Base-by-base conservation (phyloP, 768 basidiomycete genomes). In the Suillus clintonianus region DNA sequence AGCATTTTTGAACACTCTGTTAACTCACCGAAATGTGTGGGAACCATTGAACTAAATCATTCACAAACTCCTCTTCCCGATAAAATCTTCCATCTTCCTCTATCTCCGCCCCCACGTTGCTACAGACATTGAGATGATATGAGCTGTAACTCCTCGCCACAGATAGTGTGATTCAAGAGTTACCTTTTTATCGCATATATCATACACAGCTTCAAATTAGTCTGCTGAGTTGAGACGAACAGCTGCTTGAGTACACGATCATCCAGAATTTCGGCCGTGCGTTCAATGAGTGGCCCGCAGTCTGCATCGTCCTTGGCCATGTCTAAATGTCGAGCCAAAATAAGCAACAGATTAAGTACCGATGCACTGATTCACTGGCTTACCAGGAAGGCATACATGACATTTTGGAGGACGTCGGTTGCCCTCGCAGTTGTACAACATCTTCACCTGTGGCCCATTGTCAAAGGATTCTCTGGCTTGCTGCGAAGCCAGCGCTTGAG, bases 181-280 rank as follows among this genome's bases (percentile, higher is more conserved):
- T 58, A 24, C 56, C 19, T 37, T 41, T 58, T 64, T 1, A 58
- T 7, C 13, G 42, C 59, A 60, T 47, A 32, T 30, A n/a, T 45
- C 32, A 61, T 61, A 15, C 34, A 48, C 17, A 61, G 45, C 51
- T 69, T 53, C 11, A 76, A 42, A 50, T 73, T 71, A 61, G 69
- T 73, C 56, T 66, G 62, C 55, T 74, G 72, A 22, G 70, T 70
- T 22, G 71, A 67, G 32, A 69, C 62, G 57, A 74, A 67, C 1
- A 74, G 36, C 43, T 67, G 42, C 56, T 65, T 64, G 5, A 75
- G 66, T 51, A 62, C 62, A 2, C 36, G 14, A 37, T 63, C 47
- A 64, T 71, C 59, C 30, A 74, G 60, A 9, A 68, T 66, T 15
- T 64, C 50, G 17, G 69, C 62, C 24, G 73, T 75, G 53, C 64